phyloP scores from a whole-genome alignment of 2,329 filamentous ascomycete genomes.

The Elsinoe ampelina region DNA sequence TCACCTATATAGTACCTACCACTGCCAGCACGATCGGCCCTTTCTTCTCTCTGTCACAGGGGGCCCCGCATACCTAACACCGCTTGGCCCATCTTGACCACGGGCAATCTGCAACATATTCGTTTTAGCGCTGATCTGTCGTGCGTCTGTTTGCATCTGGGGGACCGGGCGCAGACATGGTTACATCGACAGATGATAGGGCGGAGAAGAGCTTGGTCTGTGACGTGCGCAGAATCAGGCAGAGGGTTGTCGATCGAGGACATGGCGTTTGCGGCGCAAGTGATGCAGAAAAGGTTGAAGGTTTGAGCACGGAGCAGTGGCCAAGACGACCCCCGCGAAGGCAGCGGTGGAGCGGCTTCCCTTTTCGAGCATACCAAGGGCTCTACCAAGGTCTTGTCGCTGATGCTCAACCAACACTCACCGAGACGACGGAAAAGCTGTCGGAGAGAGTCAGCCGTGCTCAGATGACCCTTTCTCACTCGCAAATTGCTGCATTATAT shows the following conservation, averaged over 20 bases:
- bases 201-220: background rate
- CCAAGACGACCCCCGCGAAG: background rate
- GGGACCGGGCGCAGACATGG: background rate
- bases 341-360: background rate
- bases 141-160: background rate
- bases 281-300: background rate
- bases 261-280: background rate
- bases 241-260: background rate
- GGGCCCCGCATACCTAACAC: background rate
- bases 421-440: background rate
- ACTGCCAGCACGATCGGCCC: background rate
- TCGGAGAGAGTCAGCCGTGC: background rate
- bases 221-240: background rate
- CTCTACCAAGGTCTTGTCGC: background rate
- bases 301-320: background rate
- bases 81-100: background rate
- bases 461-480: background rate
- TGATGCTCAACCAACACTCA: background rate
- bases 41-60: background rate
- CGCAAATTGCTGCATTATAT: background rate
- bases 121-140: background rate
- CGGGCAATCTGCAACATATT: constrained; percentile 1
- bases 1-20: background rate
- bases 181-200: background rate
- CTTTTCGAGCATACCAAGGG: background rate